phyloP scores from a whole-genome alignment of 345 rosid species.

The Bruguiera gymnorhiza region DNA sequence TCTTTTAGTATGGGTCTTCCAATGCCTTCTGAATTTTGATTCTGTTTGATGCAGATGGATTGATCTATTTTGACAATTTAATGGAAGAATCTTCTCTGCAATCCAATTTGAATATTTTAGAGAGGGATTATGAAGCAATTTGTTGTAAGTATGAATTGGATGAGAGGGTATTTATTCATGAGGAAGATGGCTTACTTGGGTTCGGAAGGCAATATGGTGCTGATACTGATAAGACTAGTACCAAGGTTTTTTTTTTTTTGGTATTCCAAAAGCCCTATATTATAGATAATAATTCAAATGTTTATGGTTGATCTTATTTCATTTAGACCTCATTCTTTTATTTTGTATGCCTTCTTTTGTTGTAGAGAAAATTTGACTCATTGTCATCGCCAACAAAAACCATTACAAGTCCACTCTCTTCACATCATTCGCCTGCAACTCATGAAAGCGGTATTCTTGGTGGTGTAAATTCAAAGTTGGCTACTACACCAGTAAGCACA shows the following conservation, averaged over 20 bases:
- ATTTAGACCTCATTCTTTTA: too few species aligned
- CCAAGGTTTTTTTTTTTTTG: conserved; percentile 39
- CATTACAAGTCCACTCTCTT: conserved; percentile 77
- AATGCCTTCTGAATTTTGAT: conserved; percentile 14
- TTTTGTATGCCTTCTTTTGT: conserved; percentile 2
- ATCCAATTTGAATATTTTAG: conserved; percentile 58
- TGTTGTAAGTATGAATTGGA: conserved; percentile 64
- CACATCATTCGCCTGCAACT: conserved; percentile 63
- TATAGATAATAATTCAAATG: too few species aligned
- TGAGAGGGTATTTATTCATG: conserved; percentile 78
- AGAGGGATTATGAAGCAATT: conserved; percentile 71
- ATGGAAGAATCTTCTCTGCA: conserved; percentile 74
- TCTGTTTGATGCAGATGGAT: conserved; percentile 57
- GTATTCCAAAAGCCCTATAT: too few species aligned
- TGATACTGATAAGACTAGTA: conserved; percentile 47
- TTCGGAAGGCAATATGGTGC: conserved; percentile 68
- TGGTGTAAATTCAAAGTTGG: conserved; percentile 43
- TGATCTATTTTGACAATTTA: conserved; percentile 77
- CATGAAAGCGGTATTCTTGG: conserved; percentile 53
- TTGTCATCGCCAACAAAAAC: conserved; percentile 81
- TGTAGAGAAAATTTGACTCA: conserved; percentile 66
- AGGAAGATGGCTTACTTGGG: conserved; percentile 78
- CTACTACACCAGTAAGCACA: conserved; percentile 82
- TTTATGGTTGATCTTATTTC: background rate
- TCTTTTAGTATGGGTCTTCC: background rate